A percentile compares a stretch with the other conserved stretches of the same genome.
phyloP scores from a whole-genome alignment of 768 basidiomycete species.

The Dioszegia aurantiaca region DNA sequence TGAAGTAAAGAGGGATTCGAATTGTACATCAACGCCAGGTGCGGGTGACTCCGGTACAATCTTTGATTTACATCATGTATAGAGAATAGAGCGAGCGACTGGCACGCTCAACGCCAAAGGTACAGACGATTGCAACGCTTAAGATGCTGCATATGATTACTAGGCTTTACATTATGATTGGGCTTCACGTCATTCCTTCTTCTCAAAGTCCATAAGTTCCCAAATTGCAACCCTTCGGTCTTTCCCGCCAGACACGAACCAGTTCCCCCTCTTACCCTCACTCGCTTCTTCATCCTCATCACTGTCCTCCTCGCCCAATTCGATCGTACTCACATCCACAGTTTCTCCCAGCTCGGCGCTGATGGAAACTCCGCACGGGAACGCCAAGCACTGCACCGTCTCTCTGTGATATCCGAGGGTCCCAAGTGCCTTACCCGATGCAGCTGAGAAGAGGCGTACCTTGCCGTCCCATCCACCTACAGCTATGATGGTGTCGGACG shows the following conservation, averaged over 20 bases:
- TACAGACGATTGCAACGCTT: too few relatives aligned
- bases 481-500: constrained; percentile 75
- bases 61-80: too few relatives aligned
- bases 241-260: constrained; percentile 66
- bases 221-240: constrained; percentile 72
- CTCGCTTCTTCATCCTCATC: constrained; percentile 62
- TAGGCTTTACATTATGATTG: too few relatives aligned
- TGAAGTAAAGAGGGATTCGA: too few relatives aligned
- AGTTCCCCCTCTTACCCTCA: constrained; percentile 54
- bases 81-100: too few relatives aligned
- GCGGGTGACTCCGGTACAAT: too few relatives aligned
- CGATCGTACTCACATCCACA: constrained; percentile 43
- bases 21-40: too few relatives aligned
- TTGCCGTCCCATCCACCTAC: constrained; percentile 92
- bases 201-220: constrained; percentile 55
- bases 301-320: constrained; percentile 56
- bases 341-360: constrained; percentile 12
- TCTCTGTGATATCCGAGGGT: constrained; percentile 78
- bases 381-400: constrained; percentile 66
- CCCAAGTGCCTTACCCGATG: constrained; percentile 76
- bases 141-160: not conserved
- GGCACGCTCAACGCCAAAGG: too few relatives aligned
- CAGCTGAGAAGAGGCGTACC: constrained; percentile 76
- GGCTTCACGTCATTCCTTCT: not conserved
- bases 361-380: constrained; percentile 54